Base-by-base conservation (phyloP, 2,329 filamentous ascomycete genomes). In the Blastomyces silverae region DNA sequence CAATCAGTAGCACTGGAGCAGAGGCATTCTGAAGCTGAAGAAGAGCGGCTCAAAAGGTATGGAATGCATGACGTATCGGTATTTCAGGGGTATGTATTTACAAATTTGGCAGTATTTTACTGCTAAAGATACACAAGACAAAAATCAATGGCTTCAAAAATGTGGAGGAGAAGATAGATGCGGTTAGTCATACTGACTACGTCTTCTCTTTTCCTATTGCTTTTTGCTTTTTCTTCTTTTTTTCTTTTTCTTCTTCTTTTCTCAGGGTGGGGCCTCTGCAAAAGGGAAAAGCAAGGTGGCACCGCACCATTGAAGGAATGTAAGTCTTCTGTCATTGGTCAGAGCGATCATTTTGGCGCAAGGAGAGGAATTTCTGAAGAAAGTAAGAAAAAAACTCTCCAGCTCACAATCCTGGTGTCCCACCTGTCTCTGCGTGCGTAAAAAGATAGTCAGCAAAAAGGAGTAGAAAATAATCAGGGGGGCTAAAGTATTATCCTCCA, bases 301-400 rank as follows among this genome's bases (percentile, higher is more conserved):
- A 28, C 53, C 34, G 52, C 25, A 55, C 53, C 34, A n/a, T 56
- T 37, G 53, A 56, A 37, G 53, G 22, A 37, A 34, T 34, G 20
- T 17, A 37, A 20, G 15, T 20, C 28, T 17, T 34, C 20, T 37
- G 34, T 37, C 15, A 56, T 56, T 56, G 53, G 28, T 17, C 20
- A 37, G 20, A 6, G 28, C 7, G 53, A 37, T 34, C 28, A 28
- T n/a, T 2, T 11, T 37, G 8, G 17, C 28, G 28, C 20, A 31
- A 56, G 48, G n/a, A 56, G 7, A 34, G n/a, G 17, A 56, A 56
- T n/a, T n/a, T 56, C 31, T 31, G 53, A 37, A 56, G 31, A 34
- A 34, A 52, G 13, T 25, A 52, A 22, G 13, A 52, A 28, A 11
- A 15, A 15, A 52, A 25, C 8, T 13, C 2, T n/a, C 20, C 28